Percentiles rank a stretch among this genome's conserved stretches.
Evolutionary conservation across 129 eudicot genomes (phyloP).

Genomic region (Flaveria robusta): DNA sequence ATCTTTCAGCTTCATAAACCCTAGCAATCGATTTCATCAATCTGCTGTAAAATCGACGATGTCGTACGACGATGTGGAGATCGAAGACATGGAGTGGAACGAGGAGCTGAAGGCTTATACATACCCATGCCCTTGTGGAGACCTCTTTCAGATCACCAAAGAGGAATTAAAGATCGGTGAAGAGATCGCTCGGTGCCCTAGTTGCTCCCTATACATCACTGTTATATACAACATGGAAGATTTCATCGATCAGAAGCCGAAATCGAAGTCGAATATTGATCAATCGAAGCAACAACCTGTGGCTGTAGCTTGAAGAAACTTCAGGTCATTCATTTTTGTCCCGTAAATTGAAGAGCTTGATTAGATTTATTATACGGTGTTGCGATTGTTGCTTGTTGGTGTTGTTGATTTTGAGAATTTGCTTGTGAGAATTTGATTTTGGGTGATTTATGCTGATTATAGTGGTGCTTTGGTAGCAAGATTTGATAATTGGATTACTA

Average conservation of each 20-base stretch:
- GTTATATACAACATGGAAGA: constrained; percentile 79
- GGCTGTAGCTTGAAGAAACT: constrained; percentile 63
- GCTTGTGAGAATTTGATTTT: constrained; percentile 7
- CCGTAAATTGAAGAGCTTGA: too few species aligned
- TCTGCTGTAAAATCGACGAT: constrained; percentile 35
- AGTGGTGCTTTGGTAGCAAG: too few species aligned
- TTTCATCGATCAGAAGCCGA: constrained; percentile 43
- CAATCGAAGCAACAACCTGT: constrained; percentile 69
- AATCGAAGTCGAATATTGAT: constrained; percentile 31
- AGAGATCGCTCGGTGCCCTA: constrained; percentile 92
- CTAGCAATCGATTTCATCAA: not conserved
- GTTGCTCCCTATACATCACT: constrained; percentile 79
- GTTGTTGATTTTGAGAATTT: too few species aligned
- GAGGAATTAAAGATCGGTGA: constrained; percentile 85
- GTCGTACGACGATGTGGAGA: constrained; percentile 99
- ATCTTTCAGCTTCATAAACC: not conserved
- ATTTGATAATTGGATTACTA: too few species aligned
- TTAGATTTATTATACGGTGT: too few species aligned
- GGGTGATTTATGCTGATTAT: not conserved
- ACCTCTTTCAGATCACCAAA: constrained; percentile 84
- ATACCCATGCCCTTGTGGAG: constrained; percentile 95
- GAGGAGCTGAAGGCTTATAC: constrained; percentile 82
- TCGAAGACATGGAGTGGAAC: constrained; percentile 99
- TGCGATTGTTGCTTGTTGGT: not conserved
- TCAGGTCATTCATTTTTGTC: not conserved